A percentile compares a stretch with the other conserved stretches of the same genome.
Conservation (phyloP, 2,329 filamentous ascomycete species). For the Aspergillus ustus region DNA sequence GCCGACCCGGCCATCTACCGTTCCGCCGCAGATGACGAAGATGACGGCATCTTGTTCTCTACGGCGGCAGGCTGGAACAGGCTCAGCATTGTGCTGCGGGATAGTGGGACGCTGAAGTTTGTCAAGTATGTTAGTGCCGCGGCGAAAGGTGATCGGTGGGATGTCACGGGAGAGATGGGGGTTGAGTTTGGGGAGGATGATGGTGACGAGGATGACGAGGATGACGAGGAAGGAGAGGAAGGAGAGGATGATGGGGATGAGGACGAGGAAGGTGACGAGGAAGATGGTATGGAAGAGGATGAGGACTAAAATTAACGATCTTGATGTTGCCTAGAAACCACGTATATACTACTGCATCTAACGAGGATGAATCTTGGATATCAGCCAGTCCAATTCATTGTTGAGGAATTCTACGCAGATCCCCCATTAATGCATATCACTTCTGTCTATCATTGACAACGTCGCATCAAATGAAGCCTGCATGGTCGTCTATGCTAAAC, state of each 20-base stretch:
- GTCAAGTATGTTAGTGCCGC: conserved; percentile 90
- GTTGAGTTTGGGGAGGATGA: conserved; percentile 64
- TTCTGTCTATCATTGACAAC: no score
- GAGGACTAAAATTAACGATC: conserved; percentile 10
- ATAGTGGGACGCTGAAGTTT: conserved; percentile 84
- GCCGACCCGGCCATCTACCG: conserved; percentile 75
- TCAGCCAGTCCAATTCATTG: background rate
- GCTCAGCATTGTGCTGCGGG: conserved; percentile 85
- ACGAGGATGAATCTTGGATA: background rate
- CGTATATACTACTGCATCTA: no score
- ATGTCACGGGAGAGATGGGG: conserved; percentile 79
- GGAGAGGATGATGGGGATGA: conserved; percentile 7
- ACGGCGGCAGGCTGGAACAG: conserved; percentile 83
- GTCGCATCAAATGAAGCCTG: no score
- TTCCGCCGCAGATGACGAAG: conserved; percentile 67
- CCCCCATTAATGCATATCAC: no score
- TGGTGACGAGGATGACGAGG: conserved; percentile 37
- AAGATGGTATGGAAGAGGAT: conserved; percentile 19
- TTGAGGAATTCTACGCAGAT: no score
- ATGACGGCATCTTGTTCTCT: conserved; percentile 73
- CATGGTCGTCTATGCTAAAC: no score
- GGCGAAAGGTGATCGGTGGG: conserved; percentile 90
- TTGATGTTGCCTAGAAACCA: background rate
- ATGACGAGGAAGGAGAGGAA: conserved; percentile 23
- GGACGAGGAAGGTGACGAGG: conserved; percentile 17